phyloP scores from a whole-genome alignment of 129 eudicot genomes.

The Pseudognaphalium luteoalbum region DNA sequence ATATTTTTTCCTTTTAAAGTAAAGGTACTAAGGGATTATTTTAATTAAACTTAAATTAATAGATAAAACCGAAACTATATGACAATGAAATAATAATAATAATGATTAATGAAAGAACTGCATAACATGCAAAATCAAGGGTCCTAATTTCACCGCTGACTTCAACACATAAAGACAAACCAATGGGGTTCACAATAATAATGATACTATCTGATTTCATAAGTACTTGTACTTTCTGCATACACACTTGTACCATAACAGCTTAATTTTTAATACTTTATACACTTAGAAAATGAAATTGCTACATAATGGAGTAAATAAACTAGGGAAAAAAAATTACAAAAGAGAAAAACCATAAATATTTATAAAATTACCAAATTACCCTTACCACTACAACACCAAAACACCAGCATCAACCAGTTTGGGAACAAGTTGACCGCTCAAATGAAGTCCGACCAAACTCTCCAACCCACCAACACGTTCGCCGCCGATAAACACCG shows the following conservation, averaged over 20 bases:
- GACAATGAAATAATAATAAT: neutral
- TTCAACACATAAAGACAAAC: constrained; percentile 25
- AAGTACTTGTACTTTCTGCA: constrained; percentile 25
- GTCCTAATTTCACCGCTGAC: constrained; percentile 21
- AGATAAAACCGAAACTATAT: neutral
- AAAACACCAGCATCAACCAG: constrained; percentile 80
- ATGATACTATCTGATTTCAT: neutral
- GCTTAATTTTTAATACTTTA: constrained; percentile 31
- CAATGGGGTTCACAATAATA: constrained; percentile 27
- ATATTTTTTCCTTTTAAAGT: neutral
- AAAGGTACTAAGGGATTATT: neutral
- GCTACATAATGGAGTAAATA: constrained; percentile 3
- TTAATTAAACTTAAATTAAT: too few relatives aligned
- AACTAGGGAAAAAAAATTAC: neutral
- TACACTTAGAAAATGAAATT: constrained; percentile 30
- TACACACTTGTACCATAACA: constrained; percentile 21
- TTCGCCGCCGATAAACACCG: constrained; percentile 75
- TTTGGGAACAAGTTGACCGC: constrained; percentile 71
- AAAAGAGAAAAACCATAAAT: neutral
- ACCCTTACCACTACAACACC: constrained; percentile 24
- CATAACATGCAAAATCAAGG: constrained; percentile 36
- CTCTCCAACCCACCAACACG: constrained; percentile 83
- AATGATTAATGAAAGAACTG: neutral
- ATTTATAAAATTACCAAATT: constrained; percentile 18
- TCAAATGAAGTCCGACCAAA: constrained; percentile 77